Evolutionary conservation across 768 basidiomycete genomes (phyloP).

Genomic region (Tylopilus cervinicoccineus): DNA sequence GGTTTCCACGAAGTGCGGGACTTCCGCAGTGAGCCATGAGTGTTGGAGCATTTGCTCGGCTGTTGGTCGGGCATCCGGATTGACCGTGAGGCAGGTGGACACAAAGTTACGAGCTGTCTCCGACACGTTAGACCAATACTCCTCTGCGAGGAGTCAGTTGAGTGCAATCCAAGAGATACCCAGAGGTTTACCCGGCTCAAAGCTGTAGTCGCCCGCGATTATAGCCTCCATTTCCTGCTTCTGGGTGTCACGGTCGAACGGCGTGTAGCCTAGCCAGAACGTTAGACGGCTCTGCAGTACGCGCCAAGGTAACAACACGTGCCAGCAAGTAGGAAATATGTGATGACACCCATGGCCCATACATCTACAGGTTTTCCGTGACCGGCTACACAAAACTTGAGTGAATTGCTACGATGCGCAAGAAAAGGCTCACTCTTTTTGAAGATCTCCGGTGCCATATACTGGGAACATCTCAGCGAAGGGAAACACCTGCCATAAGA

Average conservation of each 20-base stretch:
- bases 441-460: constrained; percentile 97
- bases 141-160: constrained; percentile 37
- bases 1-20: constrained; percentile 66
- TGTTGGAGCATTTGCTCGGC: constrained; percentile 72
- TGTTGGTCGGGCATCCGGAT: constrained; percentile 77
- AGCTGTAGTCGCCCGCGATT: constrained; percentile 88
- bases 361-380: constrained; percentile 94
- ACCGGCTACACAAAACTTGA: constrained; percentile 49
- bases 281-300: neutral
- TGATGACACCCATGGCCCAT: constrained; percentile 98
- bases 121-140: constrained; percentile 87
- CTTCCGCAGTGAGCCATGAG: constrained; percentile 56
- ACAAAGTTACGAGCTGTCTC: constrained; percentile 84
- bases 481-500: neutral
- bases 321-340: constrained; percentile 89
- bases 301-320: neutral
- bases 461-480: constrained; percentile 37
- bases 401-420: neutral
- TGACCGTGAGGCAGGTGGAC: constrained; percentile 73
- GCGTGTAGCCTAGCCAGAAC: constrained; percentile 70
- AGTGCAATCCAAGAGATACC: neutral
- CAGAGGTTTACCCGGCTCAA: constrained; percentile 54
- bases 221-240: constrained; percentile 94
- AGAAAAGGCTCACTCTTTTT: constrained; percentile 60
- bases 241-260: constrained; percentile 90